phyloP scores from a whole-genome alignment of 1,284 basidiomycete genomes.

The Agaricales sp. region DNA sequence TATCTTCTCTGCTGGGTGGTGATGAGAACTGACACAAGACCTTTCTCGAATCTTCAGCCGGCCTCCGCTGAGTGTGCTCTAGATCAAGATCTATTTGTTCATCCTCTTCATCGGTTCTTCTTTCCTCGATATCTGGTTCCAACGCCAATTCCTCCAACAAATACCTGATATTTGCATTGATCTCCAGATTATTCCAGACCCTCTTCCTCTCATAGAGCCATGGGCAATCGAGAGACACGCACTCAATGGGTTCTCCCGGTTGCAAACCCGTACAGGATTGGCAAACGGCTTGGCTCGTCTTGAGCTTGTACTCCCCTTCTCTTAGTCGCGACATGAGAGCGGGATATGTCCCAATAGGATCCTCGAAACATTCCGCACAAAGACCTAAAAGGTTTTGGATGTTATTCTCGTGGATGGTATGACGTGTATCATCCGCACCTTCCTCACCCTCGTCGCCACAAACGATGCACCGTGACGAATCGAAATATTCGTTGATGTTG shows the following conservation, averaged over 20 bases:
- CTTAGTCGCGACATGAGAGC: slow-evolving; percentile 47
- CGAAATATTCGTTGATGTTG: slow-evolving; percentile 72
- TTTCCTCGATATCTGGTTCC: no score
- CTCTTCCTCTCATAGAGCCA: slow-evolving; percentile 70
- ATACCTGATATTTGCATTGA: slow-evolving; percentile 19
- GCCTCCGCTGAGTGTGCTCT: no score
- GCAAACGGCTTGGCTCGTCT: slow-evolving; percentile 60
- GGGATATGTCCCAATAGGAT: slow-evolving; percentile 49
- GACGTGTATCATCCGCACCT: slow-evolving; percentile 26
- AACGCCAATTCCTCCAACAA: no score
- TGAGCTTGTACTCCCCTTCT: slow-evolving; percentile 45
- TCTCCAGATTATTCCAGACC: slow-evolving; percentile 47
- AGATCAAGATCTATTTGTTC: no score
- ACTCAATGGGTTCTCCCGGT: slow-evolving; percentile 52
- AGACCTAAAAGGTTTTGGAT: not conserved
- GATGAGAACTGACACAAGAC: no score
- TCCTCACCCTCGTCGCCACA: slow-evolving; percentile 50
- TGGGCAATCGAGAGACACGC: slow-evolving; percentile 79
- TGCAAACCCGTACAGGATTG: slow-evolving; percentile 53
- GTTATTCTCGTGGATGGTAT: slow-evolving; percentile 1
- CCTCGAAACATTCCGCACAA: slow-evolving; percentile 51
- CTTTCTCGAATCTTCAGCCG: no score
- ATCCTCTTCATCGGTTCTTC: no score
- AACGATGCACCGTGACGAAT: slow-evolving; percentile 58
- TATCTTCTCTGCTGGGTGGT: no score